phyloP scores from a whole-genome alignment of 768 basidiomycete species.

The Mycena belliarum region DNA sequence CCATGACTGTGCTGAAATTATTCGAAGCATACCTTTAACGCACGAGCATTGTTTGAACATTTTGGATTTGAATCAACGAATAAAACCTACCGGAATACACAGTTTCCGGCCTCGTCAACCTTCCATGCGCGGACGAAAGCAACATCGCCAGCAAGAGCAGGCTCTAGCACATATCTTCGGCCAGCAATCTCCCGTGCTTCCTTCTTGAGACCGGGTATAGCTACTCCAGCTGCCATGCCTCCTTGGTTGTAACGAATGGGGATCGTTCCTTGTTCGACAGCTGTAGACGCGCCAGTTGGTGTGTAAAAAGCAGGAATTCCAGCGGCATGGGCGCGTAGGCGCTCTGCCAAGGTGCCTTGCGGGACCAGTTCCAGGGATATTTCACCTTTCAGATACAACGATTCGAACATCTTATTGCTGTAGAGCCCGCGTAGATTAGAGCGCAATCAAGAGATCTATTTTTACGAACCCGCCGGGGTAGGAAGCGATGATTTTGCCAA shows the following conservation, averaged over 20 bases:
- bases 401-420: constrained; percentile 87
- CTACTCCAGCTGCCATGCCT: constrained; percentile 69
- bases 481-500: constrained; percentile 83
- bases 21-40: constrained; percentile 73
- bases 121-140: constrained; percentile 92
- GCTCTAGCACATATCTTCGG: constrained; percentile 80
- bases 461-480: constrained; percentile 78
- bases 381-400: constrained; percentile 75
- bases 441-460: background rate
- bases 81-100: constrained; percentile 73
- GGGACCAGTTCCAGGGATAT: constrained; percentile 88
- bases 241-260: constrained; percentile 79
- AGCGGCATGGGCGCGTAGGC: constrained; percentile 84
- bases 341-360: constrained; percentile 88
- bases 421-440: background rate
- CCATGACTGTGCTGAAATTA: constrained; percentile 88
- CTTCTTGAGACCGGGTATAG: constrained; percentile 72
- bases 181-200: constrained; percentile 78
- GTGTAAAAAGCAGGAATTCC: constrained; percentile 95
- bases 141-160: constrained; percentile 76
- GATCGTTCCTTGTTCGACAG: constrained; percentile 77
- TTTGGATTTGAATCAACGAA: background rate
- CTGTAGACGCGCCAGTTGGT: constrained; percentile 85
- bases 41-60: background rate
- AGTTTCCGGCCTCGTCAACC: constrained; percentile 88